Conservation (phyloP, 306 rosid species). For the Quercus rubra region DNA sequence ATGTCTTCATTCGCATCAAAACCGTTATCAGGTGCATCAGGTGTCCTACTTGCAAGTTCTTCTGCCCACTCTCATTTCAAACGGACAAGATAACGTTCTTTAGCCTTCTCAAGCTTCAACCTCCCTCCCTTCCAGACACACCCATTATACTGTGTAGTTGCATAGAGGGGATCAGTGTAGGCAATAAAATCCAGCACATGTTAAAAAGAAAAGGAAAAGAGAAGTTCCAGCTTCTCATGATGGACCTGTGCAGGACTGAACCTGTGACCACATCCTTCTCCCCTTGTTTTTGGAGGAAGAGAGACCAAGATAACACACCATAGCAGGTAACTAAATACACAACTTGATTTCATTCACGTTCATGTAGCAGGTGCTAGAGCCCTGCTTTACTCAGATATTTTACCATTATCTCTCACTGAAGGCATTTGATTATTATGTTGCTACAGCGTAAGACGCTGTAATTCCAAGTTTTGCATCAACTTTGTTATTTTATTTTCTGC, state of each 20-base stretch:
- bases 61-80: conserved; percentile 68
- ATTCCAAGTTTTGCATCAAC: not conserved
- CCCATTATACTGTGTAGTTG: conserved; percentile 70
- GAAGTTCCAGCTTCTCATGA: not conserved
- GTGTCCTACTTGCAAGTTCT: conserved; percentile 12
- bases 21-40: not conserved
- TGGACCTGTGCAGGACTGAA: not conserved
- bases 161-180: not conserved
- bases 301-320: not conserved
- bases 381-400: not conserved
- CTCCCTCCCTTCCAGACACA: conserved; percentile 93
- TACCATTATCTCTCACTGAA: not conserved
- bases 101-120: conserved; percentile 81
- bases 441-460: not conserved
- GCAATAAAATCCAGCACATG: not conserved
- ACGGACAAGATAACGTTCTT: conserved; percentile 59
- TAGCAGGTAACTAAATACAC: not conserved
- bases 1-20: conserved; percentile 5
- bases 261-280: not conserved
- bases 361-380: not conserved
- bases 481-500: not conserved
- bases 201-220: not conserved
- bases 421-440: not conserved
- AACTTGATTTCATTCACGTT: not conserved
- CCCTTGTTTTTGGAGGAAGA: not conserved